Percentiles rank a stretch among this genome's conserved stretches.
Evolutionary conservation across 148 eudicot species (phyloP).

Genomic region (Tetragonia tetragonoides): DNA sequence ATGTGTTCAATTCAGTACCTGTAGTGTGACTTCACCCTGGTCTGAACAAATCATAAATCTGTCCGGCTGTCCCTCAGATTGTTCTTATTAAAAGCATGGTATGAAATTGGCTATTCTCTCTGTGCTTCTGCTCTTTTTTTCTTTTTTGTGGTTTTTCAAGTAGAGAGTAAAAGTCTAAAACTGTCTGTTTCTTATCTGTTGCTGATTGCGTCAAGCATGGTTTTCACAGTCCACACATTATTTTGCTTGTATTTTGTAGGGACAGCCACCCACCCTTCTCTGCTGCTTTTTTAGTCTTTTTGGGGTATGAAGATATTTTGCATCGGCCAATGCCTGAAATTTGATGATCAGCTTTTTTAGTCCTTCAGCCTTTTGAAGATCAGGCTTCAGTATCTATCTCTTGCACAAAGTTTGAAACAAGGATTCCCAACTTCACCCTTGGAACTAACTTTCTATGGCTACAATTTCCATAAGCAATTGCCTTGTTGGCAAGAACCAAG

Average conservation of each 20-base stretch:
- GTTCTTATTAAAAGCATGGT: not conserved
- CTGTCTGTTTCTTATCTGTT: too few species aligned
- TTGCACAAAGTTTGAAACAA: too few species aligned
- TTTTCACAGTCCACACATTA: too few species aligned
- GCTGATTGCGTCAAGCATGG: too few species aligned
- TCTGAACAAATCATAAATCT: not conserved
- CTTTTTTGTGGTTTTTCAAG: too few species aligned
- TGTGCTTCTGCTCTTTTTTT: too few species aligned
- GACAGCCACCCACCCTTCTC: slow-evolving; percentile 8
- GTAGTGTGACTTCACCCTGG: not conserved
- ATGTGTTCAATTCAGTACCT: not conserved
- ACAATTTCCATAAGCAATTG: slow-evolving; percentile 8
- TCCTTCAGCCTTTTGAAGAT: not conserved
- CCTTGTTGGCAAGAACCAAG: slow-evolving; percentile 5
- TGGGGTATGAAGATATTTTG: slow-evolving; percentile 1
- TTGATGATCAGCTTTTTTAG: not conserved
- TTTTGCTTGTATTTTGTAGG: not conserved
- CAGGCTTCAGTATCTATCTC: not conserved
- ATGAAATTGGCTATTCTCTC: not conserved
- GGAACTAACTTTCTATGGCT: not conserved
- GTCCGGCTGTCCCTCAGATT: not conserved
- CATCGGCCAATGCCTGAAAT: slow-evolving; percentile 5
- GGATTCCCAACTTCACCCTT: too few species aligned
- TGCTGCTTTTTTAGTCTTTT: not conserved
- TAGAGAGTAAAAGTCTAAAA: too few species aligned